Percentiles rank a stretch among this genome's conserved stretches.
Evolutionary conservation across 768 basidiomycete species (phyloP).

Genomic region (Panaeolus cyanescens): DNA sequence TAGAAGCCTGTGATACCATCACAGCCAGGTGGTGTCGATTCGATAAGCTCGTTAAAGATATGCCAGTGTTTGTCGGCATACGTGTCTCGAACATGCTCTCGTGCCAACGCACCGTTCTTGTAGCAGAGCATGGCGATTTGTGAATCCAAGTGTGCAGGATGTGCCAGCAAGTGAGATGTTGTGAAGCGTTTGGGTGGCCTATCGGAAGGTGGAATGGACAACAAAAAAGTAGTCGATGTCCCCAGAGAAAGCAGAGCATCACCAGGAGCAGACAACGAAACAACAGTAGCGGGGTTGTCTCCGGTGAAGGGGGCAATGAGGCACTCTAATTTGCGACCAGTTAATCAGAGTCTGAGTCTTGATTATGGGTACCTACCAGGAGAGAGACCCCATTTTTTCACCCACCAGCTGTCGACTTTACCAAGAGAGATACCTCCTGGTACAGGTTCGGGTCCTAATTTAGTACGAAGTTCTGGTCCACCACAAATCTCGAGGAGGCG

Average conservation of each 20-base stretch:
- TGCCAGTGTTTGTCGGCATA: slow-evolving; percentile 66
- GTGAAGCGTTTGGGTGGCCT: slow-evolving; percentile 69
- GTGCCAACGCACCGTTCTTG: slow-evolving; percentile 84
- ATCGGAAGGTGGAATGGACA: slow-evolving; percentile 70
- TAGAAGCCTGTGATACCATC: slow-evolving; percentile 70
- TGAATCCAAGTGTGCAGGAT: slow-evolving; percentile 59
- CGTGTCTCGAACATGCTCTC: slow-evolving; percentile 73
- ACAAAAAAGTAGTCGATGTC: slow-evolving; percentile 84
- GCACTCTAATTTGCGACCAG: slow-evolving; percentile 51
- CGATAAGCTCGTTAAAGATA: slow-evolving; percentile 67
- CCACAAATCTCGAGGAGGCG: slow-evolving; percentile 67
- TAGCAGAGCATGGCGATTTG: slow-evolving; percentile 93
- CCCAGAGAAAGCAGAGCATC: slow-evolving; percentile 87
- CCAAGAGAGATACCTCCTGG: slow-evolving; percentile 70
- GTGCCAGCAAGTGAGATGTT: slow-evolving; percentile 73
- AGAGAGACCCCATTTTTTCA: slow-evolving; percentile 73
- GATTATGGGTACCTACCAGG: slow-evolving; percentile 44
- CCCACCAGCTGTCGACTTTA: slow-evolving; percentile 68
- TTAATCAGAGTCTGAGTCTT: not conserved
- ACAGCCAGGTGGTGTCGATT: slow-evolving; percentile 55
- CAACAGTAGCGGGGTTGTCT: slow-evolving; percentile 86
- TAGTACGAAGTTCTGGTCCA: slow-evolving; percentile 62
- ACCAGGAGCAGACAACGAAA: slow-evolving; percentile 71
- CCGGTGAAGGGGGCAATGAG: slow-evolving; percentile 85
- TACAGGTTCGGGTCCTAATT: slow-evolving; percentile 79